Conservation (phyloP, 805 yeast species). For the Sugiyamaella mastotermitis region DNA sequence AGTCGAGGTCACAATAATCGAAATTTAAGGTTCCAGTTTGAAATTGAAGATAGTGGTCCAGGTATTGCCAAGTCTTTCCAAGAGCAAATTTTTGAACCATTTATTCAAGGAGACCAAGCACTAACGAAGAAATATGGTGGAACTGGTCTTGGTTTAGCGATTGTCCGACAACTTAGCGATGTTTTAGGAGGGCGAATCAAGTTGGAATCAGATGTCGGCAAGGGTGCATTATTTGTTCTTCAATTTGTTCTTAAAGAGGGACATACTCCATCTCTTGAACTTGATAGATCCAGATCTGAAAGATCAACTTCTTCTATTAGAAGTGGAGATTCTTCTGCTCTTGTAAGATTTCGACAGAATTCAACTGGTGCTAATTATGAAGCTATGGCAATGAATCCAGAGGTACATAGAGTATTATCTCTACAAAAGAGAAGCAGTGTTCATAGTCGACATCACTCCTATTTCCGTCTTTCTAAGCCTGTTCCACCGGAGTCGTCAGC, state of each 20-base stretch:
- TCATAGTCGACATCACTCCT: no score
- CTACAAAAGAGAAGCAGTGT: no score
- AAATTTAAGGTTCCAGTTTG: slow-evolving; percentile 49
- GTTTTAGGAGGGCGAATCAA: slow-evolving; percentile 84
- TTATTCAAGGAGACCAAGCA: slow-evolving; percentile 95
- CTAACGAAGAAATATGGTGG: slow-evolving; percentile 89
- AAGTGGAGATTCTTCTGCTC: background rate
- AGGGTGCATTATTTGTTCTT: slow-evolving; percentile 80
- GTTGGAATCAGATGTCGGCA: slow-evolving; percentile 66
- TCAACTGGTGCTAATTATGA: background rate
- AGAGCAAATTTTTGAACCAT: slow-evolving; percentile 86
- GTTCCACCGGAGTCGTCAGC: no score
- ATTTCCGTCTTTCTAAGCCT: no score
- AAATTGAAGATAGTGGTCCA: slow-evolving; percentile 84
- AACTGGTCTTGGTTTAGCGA: slow-evolving; percentile 85
- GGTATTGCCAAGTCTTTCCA: slow-evolving; percentile 81
- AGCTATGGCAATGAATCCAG: background rate
- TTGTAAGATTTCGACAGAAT: background rate
- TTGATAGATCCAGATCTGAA: slow-evolving; percentile 1
- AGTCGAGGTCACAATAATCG: slow-evolving; percentile 1
- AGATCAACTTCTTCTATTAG: background rate
- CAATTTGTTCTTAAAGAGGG: slow-evolving; percentile 39
- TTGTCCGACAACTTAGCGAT: slow-evolving; percentile 81
- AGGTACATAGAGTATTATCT: no score
- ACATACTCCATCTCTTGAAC: slow-evolving; percentile 2